Evolutionary conservation across 148 eudicot genomes (phyloP), one percentile per base, ranked within the genome.

Genomic region (Gaultheria prostrata): DNA sequence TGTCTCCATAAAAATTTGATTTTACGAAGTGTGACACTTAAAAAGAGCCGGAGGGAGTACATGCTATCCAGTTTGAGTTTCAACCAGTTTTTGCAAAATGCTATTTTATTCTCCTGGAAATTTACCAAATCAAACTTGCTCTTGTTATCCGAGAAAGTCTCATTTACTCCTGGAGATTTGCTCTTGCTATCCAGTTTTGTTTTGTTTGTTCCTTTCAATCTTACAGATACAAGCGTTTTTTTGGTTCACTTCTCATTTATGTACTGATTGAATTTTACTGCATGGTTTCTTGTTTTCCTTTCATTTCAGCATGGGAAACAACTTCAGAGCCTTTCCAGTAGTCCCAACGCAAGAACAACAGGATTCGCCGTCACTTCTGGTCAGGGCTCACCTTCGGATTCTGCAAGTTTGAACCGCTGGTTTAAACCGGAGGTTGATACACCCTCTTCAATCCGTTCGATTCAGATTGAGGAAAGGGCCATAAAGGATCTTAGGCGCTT

Each of bases 401-500:
- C 98, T 26, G 85, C 78, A 33, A 88, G 85, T 20, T 80, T 83
- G 77, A 94, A 86, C 87, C 91, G 95, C 83, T 97, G 99, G 99
- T 97, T 89, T 89, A 97, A 91, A 81, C 99, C 98, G 0, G 99
- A 97, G 84, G 84, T 87, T 46, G 95, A 94, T 49, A 75, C 93
- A 26, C 91, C 97, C 53, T 97, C 99, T 21, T 91, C 98, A 17
- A 84, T 97, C 63, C 99, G 97, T 65, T 93, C 95, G 12, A 97
- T 97, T 82, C 99, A 97, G 88, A 94, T 92, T 7, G 99, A 94
- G 91, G 99, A 94, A 83, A 94, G 80, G 92, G 99, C 99, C 17
- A 93, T 97, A 74, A 97, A 97, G 87, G 99, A 97, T 84, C 92
- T 97, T 53, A 92, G 83, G 87, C 97, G 99, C 78, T 93, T 94